Conservation (phyloP, 305 asterid species). For the Rubia occidens region DNA sequence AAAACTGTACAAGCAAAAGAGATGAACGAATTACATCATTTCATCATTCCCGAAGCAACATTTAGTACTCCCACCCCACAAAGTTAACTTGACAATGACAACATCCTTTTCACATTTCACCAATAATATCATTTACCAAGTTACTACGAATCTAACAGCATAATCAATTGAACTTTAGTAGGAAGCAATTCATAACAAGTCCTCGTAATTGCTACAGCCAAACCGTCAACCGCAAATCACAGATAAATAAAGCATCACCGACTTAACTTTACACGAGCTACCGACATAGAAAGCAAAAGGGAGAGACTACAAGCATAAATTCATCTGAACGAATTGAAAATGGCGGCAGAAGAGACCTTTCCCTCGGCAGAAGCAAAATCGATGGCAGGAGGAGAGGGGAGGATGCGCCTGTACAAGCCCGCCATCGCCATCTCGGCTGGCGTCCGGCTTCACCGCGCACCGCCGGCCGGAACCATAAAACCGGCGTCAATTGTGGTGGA, state of each 20-base stretch:
- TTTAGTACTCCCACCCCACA: too few relatives aligned
- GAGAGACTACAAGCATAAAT: background rate
- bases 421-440: constrained; percentile 57
- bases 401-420: constrained; percentile 69
- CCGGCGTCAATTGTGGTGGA: background rate
- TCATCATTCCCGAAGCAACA: background rate
- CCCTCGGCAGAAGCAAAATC: constrained; percentile 87
- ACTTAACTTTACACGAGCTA: background rate
- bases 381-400: constrained; percentile 91
- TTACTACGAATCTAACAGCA: background rate
- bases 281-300: background rate
- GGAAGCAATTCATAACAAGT: background rate
- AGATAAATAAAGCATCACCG: background rate
- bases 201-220: background rate
- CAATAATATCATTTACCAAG: background rate
- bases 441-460: background rate
- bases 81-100: background rate
- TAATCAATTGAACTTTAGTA: background rate
- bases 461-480: background rate
- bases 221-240: background rate
- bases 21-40: too few relatives aligned
- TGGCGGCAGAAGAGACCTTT: constrained; percentile 35
- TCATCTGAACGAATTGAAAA: background rate
- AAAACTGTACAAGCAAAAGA: background rate
- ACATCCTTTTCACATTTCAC: background rate